phyloP scores from a whole-genome alignment of 2,329 filamentous ascomycete species.

The Tolypocladium endophyticum region DNA sequence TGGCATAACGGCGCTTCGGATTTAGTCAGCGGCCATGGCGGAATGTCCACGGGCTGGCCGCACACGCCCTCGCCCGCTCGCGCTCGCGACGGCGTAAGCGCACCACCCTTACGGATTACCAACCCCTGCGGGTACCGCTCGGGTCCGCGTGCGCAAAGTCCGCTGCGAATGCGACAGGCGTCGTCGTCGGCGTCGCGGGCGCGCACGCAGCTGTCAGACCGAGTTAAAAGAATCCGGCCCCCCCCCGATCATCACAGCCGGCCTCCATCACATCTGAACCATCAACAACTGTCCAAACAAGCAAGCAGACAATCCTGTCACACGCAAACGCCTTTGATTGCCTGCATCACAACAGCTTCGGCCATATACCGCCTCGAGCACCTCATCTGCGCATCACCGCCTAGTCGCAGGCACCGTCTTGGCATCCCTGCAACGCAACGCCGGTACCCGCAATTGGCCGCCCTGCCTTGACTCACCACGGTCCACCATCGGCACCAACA shows the following conservation, averaged over 20 bases:
- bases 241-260: slow-evolving; percentile 3
- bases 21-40: slow-evolving; percentile 10
- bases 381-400: slow-evolving; percentile 17
- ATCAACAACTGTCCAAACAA: background rate
- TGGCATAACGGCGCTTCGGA: slow-evolving; percentile 1
- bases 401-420: slow-evolving; percentile 2
- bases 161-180: slow-evolving; percentile 8
- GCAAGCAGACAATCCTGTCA: background rate
- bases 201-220: background rate
- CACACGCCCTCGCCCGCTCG: background rate
- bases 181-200: slow-evolving; percentile 7
- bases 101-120: background rate
- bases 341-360: background rate
- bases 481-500: background rate
- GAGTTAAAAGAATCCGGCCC: slow-evolving; percentile 13
- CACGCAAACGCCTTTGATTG: background rate
- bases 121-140: slow-evolving; percentile 10
- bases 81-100: background rate
- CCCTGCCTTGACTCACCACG: slow-evolving; percentile 15
- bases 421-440: slow-evolving; percentile 15
- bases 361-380: slow-evolving; percentile 7
- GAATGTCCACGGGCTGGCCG: slow-evolving; percentile 3
- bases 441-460: slow-evolving; percentile 11
- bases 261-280: background rate
- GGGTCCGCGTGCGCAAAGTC: slow-evolving; percentile 22